Conservation (phyloP, 2,329 filamentous ascomycete genomes). For the Penicillium sp. region DNA sequence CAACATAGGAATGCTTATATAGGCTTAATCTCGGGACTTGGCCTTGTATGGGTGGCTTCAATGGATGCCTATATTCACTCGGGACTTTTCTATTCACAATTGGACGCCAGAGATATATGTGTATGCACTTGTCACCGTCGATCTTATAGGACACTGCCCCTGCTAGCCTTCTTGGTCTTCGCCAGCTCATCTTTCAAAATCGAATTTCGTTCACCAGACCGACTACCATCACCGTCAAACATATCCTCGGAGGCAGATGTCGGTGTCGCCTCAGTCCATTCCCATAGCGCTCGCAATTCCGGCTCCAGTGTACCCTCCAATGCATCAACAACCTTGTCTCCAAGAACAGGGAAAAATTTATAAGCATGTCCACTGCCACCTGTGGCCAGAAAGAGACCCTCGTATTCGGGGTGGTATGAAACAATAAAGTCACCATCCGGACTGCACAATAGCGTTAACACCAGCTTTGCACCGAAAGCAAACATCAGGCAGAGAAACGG, state of each 20-base stretch:
- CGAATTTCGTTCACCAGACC: constrained; percentile 36
- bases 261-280: constrained; percentile 31
- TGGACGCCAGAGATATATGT: neutral
- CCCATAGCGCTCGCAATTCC: constrained; percentile 45
- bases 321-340: constrained; percentile 51
- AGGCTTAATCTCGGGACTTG: too few species aligned
- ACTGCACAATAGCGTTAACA: constrained; percentile 19
- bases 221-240: constrained; percentile 40
- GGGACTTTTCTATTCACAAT: neutral
- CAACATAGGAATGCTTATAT: neutral
- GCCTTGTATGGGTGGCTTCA: too few species aligned
- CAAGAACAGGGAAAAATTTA: constrained; percentile 57
- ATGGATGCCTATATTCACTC: neutral
- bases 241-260: constrained; percentile 17
- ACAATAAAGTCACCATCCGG: constrained; percentile 70
- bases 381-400: constrained; percentile 51
- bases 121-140: neutral
- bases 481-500: neutral
- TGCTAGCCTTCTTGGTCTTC: constrained; percentile 27
- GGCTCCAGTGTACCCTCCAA: constrained; percentile 46
- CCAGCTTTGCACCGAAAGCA: neutral
- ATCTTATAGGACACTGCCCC: constrained; percentile 25
- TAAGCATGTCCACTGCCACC: constrained; percentile 56
- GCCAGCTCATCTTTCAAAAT: constrained; percentile 42
- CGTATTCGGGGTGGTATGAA: constrained; percentile 64